Base-by-base conservation (phyloP, 345 rosid genomes). In the Erucastrum elatum region DNA sequence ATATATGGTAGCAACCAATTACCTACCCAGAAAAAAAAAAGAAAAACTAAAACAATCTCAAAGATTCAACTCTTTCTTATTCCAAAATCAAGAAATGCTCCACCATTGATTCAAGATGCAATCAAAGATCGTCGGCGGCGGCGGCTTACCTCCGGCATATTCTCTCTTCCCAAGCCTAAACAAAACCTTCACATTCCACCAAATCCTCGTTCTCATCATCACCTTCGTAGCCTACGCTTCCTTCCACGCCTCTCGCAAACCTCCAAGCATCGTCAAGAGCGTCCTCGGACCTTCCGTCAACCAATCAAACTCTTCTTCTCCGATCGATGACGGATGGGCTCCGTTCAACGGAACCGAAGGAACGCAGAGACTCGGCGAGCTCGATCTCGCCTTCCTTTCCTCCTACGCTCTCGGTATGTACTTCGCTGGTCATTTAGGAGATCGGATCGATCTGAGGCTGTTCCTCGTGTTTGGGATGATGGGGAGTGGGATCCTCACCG, bases 181-280 rank as follows among this genome's bases (percentile, higher is more conserved):
- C 60, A 92, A 79, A 80, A 84, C 90, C 87, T 82, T 90, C 33
- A 29, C 76, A 72, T 94, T 92, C 83, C 94, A 94, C 80, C 88
- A 85, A 84, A 72, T 85, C 76, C 25, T 78, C 10, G 84, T 87
- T 68, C 84, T 92, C 4, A 25, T 85, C 77, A 74, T 94, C 74
- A 92, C 98, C 0, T 92, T 92, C 79, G 71, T 92, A 31, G 95
- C 97, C 17, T 91, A 94, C 37, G 97, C 98, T 33, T 90, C 97
- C 8, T 94, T 94, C 74, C 97, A 94, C 66, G 98, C 97, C 60
- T 94, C 98, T 8, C 87, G 97, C n/a, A 94, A 94, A 76, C 97
- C 97, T 29, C 95, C 92, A 0, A 94, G 97, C 86, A 92, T 94
- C 26, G 98, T 92, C 69, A 94, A 94, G 80, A 92, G 97, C 79